Conservation (phyloP, 148 eudicot species). For the Oxyria digyna region DNA sequence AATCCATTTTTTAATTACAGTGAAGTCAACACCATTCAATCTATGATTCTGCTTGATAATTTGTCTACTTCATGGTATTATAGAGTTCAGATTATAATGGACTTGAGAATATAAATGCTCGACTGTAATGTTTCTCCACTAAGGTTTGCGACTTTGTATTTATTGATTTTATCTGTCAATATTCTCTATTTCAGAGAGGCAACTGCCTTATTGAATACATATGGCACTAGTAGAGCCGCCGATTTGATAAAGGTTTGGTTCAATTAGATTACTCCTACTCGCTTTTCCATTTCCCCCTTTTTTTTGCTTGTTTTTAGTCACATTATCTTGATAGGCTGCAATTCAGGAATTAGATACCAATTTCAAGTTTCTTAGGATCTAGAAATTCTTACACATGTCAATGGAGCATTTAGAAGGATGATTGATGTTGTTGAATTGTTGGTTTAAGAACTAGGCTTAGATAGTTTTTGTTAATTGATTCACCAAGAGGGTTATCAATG, state of each 20-base stretch:
- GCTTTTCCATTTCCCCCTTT: neutral
- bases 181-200: slow-evolving; percentile 39
- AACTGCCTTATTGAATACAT: slow-evolving; percentile 29
- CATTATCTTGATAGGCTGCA: neutral
- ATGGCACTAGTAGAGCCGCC: slow-evolving; percentile 36
- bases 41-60: too few relatives aligned
- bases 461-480: neutral
- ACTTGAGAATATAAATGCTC: too few relatives aligned
- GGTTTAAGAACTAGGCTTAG: neutral
- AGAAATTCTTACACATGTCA: neutral
- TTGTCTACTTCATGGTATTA: too few relatives aligned
- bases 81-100: too few relatives aligned
- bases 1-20: too few relatives aligned
- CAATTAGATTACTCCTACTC: neutral
- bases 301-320: neutral
- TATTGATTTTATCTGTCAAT: neutral
- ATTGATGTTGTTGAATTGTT: neutral
- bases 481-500: too few relatives aligned
- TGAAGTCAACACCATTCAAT: too few relatives aligned
- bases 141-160: too few relatives aligned
- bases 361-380: neutral
- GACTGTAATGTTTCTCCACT: too few relatives aligned
- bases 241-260: slow-evolving; percentile 39
- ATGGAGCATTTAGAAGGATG: neutral
- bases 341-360: neutral